phyloP scores from a whole-genome alignment of 2,329 filamentous ascomycete species.

The Aureobasidium sp. region DNA sequence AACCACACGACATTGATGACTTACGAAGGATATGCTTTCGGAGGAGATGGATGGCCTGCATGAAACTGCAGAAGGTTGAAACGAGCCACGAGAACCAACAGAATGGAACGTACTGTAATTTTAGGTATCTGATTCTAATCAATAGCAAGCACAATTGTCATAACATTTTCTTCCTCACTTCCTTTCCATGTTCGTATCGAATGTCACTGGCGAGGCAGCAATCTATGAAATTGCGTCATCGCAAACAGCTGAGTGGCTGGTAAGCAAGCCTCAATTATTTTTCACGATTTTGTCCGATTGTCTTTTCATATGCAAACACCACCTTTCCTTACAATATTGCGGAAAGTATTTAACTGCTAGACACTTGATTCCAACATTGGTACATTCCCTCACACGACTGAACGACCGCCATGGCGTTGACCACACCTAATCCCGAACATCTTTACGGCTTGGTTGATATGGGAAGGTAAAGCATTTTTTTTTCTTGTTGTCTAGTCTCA shows the following conservation, averaged over 20 bases:
- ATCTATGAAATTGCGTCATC: background rate
- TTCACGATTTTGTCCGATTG: background rate
- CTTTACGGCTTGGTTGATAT: slow-evolving; percentile 18
- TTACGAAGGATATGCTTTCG: slow-evolving; percentile 6
- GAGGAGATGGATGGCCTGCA: background rate
- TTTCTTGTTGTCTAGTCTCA: background rate
- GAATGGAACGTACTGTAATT: background rate
- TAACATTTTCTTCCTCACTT: background rate
- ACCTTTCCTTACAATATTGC: too few species aligned
- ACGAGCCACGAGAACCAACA: background rate
- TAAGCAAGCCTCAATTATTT: slow-evolving; percentile 2
- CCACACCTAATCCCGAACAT: slow-evolving; percentile 1
- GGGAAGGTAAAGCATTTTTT: slow-evolving; percentile 14
- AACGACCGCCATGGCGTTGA: background rate
- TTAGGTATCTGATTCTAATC: background rate
- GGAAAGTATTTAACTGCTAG: background rate
- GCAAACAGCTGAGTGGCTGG: background rate
- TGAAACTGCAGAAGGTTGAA: background rate
- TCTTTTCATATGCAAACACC: background rate
- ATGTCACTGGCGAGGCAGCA: background rate
- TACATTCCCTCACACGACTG: background rate
- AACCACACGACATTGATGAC: background rate
- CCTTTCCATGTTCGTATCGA: background rate
- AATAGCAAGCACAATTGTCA: background rate
- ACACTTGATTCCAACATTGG: background rate